Evolutionary conservation across 345 rosid genomes (phyloP).

Genomic region (Corchorus olitorius): DNA sequence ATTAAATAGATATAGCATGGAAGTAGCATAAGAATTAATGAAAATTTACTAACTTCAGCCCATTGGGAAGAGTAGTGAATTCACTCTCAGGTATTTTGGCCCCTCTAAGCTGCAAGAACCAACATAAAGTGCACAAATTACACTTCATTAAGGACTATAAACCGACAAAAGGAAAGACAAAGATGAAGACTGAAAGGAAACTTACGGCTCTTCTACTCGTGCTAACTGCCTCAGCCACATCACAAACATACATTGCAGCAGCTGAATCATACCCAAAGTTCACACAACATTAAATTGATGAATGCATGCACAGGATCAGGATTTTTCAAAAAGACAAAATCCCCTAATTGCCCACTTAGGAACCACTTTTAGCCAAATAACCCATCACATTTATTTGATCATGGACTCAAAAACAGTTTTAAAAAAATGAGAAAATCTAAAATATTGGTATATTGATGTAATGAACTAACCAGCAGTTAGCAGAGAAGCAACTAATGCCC

Average conservation of each 20-base stretch:
- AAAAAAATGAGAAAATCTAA: background rate
- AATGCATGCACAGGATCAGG: background rate
- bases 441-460: background rate
- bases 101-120: conserved; percentile 67
- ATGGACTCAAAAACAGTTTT: background rate
- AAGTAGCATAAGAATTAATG: background rate
- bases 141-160: background rate
- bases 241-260: conserved; percentile 44
- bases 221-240: conserved; percentile 81
- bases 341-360: background rate
- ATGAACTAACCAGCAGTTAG: conserved; percentile 51
- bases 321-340: background rate
- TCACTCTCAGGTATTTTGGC: conserved; percentile 88
- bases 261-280: conserved; percentile 40
- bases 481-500: conserved; percentile 62
- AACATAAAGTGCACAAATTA: conserved; percentile 21
- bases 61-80: conserved; percentile 77
- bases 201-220: conserved; percentile 96
- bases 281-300: conserved; percentile 4
- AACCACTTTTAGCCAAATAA: background rate
- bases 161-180: background rate
- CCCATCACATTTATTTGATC: background rate
- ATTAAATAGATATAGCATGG: too few species aligned
- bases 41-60: conserved; percentile 71
- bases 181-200: background rate